phyloP scores from a whole-genome alignment of 2,329 filamentous ascomycete species.

The Aureobasidium sp. region DNA sequence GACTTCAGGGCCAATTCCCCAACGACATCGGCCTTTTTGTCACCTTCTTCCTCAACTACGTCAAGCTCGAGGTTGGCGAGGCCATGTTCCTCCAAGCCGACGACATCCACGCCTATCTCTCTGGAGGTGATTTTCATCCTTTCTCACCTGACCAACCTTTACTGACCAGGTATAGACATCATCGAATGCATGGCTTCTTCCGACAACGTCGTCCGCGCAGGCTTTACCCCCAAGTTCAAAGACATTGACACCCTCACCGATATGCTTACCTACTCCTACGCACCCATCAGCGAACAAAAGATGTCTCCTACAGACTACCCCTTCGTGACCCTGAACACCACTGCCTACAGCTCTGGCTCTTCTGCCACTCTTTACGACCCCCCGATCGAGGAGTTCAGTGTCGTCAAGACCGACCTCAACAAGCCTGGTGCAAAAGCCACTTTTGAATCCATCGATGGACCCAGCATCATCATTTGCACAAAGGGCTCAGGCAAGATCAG shows the following conservation, averaged over 20 bases:
- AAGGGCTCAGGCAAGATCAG: conserved; percentile 72
- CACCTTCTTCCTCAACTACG: conserved; percentile 94
- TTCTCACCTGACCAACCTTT: background rate
- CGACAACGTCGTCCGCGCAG: conserved; percentile 97
- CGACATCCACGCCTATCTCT: conserved; percentile 93
- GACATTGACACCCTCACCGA: conserved; percentile 80
- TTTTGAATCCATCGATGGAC: conserved; percentile 78
- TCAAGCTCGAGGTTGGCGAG: conserved; percentile 78
- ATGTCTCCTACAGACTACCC: conserved; percentile 80
- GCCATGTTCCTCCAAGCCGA: conserved; percentile 94
- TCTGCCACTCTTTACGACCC: conserved; percentile 76
- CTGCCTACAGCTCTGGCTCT: conserved; percentile 70
- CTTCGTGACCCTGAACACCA: conserved; percentile 72
- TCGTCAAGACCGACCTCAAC: conserved; percentile 71
- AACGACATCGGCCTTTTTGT: conserved; percentile 89
- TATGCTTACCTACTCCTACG: conserved; percentile 93
- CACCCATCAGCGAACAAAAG: conserved; percentile 90
- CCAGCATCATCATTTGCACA: conserved; percentile 89
- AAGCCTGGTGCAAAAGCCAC: conserved; percentile 67
- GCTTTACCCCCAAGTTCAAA: conserved; percentile 98
- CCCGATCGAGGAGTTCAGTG: conserved; percentile 92
- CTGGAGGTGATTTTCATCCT: conserved; percentile 40
- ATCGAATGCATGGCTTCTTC: conserved; percentile 98
- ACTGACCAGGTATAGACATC: conserved; percentile 52
- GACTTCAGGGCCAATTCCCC: conserved; percentile 77